These are phyloP conservation scores for Tricholoma saponaceum DNA, from an alignment of 768 basidiomycete species.

Conservation along the genomic window DNA sequence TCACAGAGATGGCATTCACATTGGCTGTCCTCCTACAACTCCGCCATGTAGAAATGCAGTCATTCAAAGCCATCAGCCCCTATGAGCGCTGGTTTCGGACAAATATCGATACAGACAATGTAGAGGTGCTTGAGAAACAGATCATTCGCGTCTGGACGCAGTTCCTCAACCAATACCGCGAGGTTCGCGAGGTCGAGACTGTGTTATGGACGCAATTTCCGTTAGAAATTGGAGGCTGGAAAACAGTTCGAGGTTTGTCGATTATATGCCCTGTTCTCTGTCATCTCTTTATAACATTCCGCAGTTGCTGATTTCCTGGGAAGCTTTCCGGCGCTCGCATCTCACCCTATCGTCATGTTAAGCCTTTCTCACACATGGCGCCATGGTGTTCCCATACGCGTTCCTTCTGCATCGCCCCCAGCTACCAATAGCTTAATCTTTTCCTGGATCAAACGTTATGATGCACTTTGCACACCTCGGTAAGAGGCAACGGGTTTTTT, in stretches of 20 bases:
- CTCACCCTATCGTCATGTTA: constrained; percentile 37
- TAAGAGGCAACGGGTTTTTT: constrained; percentile 17
- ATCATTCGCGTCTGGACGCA: constrained; percentile 33
- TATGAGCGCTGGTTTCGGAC: constrained; percentile 42
- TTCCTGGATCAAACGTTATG: constrained; percentile 22
- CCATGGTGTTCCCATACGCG: constrained; percentile 13
- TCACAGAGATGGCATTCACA: constrained; percentile 24
- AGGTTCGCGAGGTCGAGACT: constrained; percentile 38
- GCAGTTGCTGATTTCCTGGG: constrained; percentile 42
- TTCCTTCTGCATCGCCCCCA: not conserved
- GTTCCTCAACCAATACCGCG: constrained; percentile 39
- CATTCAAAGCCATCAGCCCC: constrained; percentile 22
- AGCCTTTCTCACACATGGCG: constrained; percentile 39
- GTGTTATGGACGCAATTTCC: constrained; percentile 47
- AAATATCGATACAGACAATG: constrained; percentile 16
- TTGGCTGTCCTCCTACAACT: constrained; percentile 32
- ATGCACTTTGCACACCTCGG: constrained; percentile 44
- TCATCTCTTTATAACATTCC: not conserved
- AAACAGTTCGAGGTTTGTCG: constrained; percentile 26
- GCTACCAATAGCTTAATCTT: not conserved
- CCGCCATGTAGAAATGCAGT: constrained; percentile 19
- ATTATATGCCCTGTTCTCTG: not conserved
- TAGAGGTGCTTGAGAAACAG: constrained; percentile 29
- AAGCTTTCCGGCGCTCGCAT: constrained; percentile 31
- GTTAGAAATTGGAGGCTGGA: constrained; percentile 19